These are phyloP conservation scores for Ogataea corticis DNA, from an alignment of 805 yeast species.

Conservation along the genomic window DNA sequence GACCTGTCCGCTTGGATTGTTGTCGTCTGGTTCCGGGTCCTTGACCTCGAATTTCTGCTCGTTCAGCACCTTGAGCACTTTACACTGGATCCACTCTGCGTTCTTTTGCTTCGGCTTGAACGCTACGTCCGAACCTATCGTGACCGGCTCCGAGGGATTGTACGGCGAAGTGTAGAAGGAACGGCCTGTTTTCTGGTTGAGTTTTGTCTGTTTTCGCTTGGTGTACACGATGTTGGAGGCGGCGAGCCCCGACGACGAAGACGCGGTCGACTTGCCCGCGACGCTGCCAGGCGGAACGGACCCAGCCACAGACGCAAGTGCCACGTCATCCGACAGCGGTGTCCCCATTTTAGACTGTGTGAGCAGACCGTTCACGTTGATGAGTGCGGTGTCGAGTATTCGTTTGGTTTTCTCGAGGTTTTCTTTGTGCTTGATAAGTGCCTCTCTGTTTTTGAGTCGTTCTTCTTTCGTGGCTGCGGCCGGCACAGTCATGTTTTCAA, in stretches of 20 bases:
- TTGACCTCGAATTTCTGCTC: slow-evolving; percentile 73
- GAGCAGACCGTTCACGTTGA: slow-evolving; percentile 50
- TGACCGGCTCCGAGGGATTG: slow-evolving; percentile 58
- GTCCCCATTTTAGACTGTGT: slow-evolving; percentile 22
- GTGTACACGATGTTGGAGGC: slow-evolving; percentile 6
- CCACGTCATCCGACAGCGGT: slow-evolving; percentile 12
- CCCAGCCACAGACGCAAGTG: slow-evolving; percentile 1
- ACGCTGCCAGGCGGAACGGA: slow-evolving; percentile 1
- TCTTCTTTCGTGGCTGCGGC: slow-evolving; percentile 33
- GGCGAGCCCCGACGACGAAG: slow-evolving; percentile 5
- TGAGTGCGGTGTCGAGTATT: slow-evolving; percentile 40
- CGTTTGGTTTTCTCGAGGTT: slow-evolving; percentile 55
- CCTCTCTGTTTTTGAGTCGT: slow-evolving; percentile 33
- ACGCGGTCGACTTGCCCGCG: background rate
- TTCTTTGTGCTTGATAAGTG: slow-evolving; percentile 52
- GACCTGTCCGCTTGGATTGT: slow-evolving; percentile 81
- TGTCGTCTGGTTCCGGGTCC: slow-evolving; percentile 97
- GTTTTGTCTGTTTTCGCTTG: slow-evolving; percentile 13
- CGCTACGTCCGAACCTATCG: slow-evolving; percentile 82
- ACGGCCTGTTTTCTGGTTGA: slow-evolving; percentile 19
- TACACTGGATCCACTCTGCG: slow-evolving; percentile 95
- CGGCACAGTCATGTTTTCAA: slow-evolving; percentile 42
- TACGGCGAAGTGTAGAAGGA: slow-evolving; percentile 49
- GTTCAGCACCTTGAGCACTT: slow-evolving; percentile 62
- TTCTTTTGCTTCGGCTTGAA: slow-evolving; percentile 72